Evolutionary conservation across 2,329 filamentous ascomycete genomes (phyloP), one percentile per base, ranked within the genome.

Genomic region (Claviceps humidiphila): DNA sequence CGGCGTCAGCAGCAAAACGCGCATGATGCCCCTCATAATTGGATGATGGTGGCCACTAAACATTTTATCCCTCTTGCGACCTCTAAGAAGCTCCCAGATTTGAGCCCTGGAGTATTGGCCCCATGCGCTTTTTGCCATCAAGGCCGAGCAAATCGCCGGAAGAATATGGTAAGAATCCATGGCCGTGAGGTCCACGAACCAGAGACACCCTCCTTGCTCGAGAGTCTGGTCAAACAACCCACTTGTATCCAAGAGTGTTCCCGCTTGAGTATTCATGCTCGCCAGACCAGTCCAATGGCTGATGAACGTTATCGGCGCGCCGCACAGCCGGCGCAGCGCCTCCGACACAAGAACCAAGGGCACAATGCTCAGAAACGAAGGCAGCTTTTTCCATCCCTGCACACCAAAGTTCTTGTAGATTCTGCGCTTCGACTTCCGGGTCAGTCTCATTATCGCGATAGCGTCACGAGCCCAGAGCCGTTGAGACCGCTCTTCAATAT

Each of bases 151-250:
- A 40, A 67, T 53, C 8, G 66, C 26, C 2, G 78, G 76, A 0
- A 81, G 68, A 30, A 72, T 61, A 52, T 71, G 66, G 52, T 72
- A 73, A 1, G 78, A 76, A 54, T 81, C 78, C 37, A 73, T 64
- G 34, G 61, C 71, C 6, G 72, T 74, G 24, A 81, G 68, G 56
- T 81, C 73, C 2, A 70, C 65, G 58, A 81, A 79, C 77, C 78
- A 81, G 16, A 80, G 65, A 42, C 68, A 71, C 26, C 78, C 77
- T 5, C 74, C 77, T 0, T 72, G 67, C 1, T 66, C 59, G n/a
- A 81, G 59, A 1, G 68, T 67, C 3, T 68, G 63, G 44, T 75
- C 63, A 40, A 64, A 57, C 51, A 65, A 56, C 52, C 55, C 55
- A 50, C 58, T 57, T 20, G 62, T 54, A 4, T 59, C 57, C 13